These are phyloP conservation scores for Zasmidium cellare DNA, from an alignment of 2,329 filamentous ascomycete genomes.

Conservation along the genomic window DNA sequence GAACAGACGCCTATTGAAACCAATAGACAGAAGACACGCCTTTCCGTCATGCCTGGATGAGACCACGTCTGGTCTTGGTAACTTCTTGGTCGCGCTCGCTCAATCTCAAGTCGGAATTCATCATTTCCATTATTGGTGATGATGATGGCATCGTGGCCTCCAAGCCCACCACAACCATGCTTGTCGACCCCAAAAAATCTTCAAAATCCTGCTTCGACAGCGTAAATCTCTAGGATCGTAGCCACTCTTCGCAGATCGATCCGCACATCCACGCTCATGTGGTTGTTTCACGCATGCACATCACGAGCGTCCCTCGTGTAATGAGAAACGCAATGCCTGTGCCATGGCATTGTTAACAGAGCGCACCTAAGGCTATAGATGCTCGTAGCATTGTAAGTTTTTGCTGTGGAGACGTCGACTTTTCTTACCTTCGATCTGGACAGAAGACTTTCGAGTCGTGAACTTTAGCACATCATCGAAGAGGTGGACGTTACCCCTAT, in stretches of 20 bases:
- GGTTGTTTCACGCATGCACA: neutral
- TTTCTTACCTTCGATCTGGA: neutral
- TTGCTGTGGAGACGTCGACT: neutral
- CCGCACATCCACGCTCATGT: neutral
- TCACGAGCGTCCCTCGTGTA: neutral
- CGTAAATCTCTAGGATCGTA: neutral
- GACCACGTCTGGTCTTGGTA: no score
- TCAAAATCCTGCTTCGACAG: no score
- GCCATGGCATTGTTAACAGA: neutral
- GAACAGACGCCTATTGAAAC: neutral
- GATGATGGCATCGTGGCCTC: no score
- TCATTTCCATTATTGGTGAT: no score
- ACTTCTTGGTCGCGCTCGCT: no score
- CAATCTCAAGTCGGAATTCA: no score
- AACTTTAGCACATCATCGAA: neutral
- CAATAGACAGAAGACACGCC: no score
- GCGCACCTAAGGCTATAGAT: neutral
- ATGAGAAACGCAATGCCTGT: neutral
- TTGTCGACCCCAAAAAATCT: no score
- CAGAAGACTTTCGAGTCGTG: neutral
- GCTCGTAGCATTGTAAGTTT: neutral
- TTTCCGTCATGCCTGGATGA: no score
- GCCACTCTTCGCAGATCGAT: neutral
- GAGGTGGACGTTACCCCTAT: neutral
- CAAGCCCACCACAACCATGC: no score